These are phyloP conservation scores for Emiliania huxleyi DNA, from an alignment of 78 protist genomes.

Conservation along the genomic window DNA sequence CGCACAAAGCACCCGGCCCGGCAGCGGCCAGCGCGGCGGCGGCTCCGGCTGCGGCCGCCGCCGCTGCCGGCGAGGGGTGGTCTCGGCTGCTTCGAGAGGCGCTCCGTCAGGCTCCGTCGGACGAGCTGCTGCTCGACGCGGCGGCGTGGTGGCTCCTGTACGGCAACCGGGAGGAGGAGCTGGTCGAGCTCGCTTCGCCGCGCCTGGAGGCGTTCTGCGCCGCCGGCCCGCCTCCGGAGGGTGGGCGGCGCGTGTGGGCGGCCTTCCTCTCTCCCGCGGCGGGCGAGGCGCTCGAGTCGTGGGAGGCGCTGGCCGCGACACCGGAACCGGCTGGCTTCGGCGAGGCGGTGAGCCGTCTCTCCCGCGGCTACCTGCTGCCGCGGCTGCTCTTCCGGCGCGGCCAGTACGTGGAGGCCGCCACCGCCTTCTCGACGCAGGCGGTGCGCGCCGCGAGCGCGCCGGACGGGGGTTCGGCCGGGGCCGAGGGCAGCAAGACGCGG, in stretches of 20 bases:
- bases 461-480: neutral
- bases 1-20: too few relatives aligned
- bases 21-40: too few relatives aligned
- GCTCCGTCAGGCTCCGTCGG: neutral
- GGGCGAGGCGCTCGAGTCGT: neutral
- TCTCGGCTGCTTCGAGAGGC: neutral
- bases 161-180: neutral
- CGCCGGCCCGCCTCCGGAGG: neutral
- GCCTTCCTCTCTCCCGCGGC: neutral
- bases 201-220: neutral
- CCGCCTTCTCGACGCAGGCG: neutral
- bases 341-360: neutral
- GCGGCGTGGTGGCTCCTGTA: neutral
- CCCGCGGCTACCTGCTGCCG: neutral
- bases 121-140: neutral
- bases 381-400: neutral
- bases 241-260: neutral
- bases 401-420: neutral
- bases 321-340: neutral
- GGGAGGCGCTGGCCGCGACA: neutral
- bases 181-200: neutral
- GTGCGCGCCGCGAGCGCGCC: neutral
- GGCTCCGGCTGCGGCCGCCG: too few relatives aligned
- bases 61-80: too few relatives aligned
- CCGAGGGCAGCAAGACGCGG: neutral